Conservation (phyloP, 768 basidiomycete genomes). For the Boletus fagicola region DNA sequence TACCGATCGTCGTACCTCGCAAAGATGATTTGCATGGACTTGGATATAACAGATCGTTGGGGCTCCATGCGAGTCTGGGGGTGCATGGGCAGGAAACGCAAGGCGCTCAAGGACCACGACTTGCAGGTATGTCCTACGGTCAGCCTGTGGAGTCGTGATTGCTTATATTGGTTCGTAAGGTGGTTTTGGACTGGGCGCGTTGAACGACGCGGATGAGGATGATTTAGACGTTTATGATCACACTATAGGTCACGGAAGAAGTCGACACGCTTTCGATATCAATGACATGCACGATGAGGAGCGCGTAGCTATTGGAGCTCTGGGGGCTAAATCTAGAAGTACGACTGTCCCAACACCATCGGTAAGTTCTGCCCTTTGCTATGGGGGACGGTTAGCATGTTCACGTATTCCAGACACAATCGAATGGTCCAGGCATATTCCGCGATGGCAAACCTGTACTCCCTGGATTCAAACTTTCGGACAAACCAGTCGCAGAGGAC, state of each 20-base stretch:
- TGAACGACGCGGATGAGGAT: constrained; percentile 94
- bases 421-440: constrained; percentile 41
- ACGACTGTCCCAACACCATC: not conserved
- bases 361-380: constrained; percentile 9
- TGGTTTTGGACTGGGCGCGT: constrained; percentile 84
- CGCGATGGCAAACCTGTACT: constrained; percentile 74
- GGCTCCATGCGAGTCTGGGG: constrained; percentile 60
- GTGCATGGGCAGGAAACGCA: constrained; percentile 21
- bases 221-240: constrained; percentile 82
- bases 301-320: constrained; percentile 43
- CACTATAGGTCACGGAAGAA: constrained; percentile 35
- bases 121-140: constrained; percentile 48
- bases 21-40: constrained; percentile 83
- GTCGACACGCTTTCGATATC: constrained; percentile 63
- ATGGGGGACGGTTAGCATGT: not conserved
- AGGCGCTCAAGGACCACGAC: constrained; percentile 43
- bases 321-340: constrained; percentile 9
- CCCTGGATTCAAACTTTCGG: constrained; percentile 71
- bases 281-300: constrained; percentile 65
- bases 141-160: not conserved
- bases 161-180: constrained; percentile 41
- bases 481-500: constrained; percentile 67
- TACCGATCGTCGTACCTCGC: constrained; percentile 54
- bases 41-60: constrained; percentile 69
- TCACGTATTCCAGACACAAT: constrained; percentile 24